Percentiles rank a stretch among this genome's conserved stretches.
Evolutionary conservation across 2,329 filamentous ascomycete species (phyloP).

Genomic region (Podosphaera aphanis): DNA sequence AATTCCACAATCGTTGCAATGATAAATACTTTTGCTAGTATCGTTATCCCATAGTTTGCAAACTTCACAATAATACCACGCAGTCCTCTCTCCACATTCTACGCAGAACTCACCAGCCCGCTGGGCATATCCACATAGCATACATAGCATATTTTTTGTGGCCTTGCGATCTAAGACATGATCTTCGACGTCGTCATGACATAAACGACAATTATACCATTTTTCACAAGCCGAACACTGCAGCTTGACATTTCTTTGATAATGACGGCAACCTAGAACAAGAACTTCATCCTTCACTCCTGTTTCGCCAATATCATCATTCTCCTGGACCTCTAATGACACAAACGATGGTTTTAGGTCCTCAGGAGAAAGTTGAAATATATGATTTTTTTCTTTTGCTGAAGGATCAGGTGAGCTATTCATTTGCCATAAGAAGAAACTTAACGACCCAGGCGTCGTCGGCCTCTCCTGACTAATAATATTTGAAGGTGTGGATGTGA

Average conservation of each 20-base stretch:
- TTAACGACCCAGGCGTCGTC: slow-evolving; percentile 23
- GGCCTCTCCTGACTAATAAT: slow-evolving; percentile 20
- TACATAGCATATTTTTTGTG: slow-evolving; percentile 91
- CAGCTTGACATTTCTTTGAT: slow-evolving; percentile 84
- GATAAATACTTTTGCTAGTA: slow-evolving; percentile 73
- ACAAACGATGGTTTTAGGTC: slow-evolving; percentile 47
- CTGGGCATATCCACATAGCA: slow-evolving; percentile 77
- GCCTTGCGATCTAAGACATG: slow-evolving; percentile 58
- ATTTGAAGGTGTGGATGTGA: slow-evolving; percentile 9
- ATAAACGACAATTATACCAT: slow-evolving; percentile 92
- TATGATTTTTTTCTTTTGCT: slow-evolving; percentile 11
- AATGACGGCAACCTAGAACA: slow-evolving; percentile 66
- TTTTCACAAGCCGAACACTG: slow-evolving; percentile 74
- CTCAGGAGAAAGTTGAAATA: slow-evolving; percentile 29
- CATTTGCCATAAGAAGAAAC: slow-evolving; percentile 35
- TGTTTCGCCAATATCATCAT: slow-evolving; percentile 21
- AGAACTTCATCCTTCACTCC: slow-evolving; percentile 13
- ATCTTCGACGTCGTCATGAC: slow-evolving; percentile 65
- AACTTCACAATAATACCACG: slow-evolving; percentile 77
- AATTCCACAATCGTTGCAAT: slow-evolving; percentile 88
- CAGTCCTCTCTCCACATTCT: slow-evolving; percentile 51
- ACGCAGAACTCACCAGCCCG: slow-evolving; percentile 55
- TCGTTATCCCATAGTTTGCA: slow-evolving; percentile 98
- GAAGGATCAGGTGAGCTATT: slow-evolving; percentile 10
- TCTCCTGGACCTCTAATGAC: slow-evolving; percentile 26